A percentile compares a stretch with the other conserved stretches of the same genome.
Conservation (phyloP, 1,284 basidiomycete species). For the Malassezia equina region DNA sequence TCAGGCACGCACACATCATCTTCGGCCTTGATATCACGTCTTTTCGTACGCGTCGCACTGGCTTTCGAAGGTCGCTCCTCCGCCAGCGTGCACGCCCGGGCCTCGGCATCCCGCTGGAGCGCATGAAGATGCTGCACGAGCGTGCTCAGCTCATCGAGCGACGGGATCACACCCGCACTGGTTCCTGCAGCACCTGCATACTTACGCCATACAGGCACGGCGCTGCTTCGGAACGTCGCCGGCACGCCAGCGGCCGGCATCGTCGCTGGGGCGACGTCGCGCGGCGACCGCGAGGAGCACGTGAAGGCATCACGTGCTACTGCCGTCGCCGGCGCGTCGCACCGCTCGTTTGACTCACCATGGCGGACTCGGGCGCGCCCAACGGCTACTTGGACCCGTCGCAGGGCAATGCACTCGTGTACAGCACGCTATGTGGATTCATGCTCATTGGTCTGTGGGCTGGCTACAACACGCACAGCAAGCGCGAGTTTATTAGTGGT, state of each 20-base stretch:
- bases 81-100: background rate
- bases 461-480: conserved; percentile 39
- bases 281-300: background rate
- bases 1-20: background rate
- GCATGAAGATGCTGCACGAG: conserved; percentile 3
- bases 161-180: background rate
- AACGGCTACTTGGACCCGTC: conserved; percentile 23
- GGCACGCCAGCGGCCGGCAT: conserved; percentile 8
- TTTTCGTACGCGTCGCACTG: background rate
- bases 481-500: conserved; percentile 40
- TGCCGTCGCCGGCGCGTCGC: background rate
- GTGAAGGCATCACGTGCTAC: background rate
- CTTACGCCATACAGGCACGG: conserved; percentile 4
- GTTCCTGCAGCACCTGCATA: background rate
- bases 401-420: conserved; percentile 43
- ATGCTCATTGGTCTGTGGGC: conserved; percentile 45
- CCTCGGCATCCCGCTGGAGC: conserved; percentile 3
- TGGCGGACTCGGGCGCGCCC: background rate
- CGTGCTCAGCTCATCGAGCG: conserved; percentile 5
- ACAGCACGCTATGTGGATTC: conserved; percentile 43
- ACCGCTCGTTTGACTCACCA: background rate
- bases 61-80: conserved; percentile 1
- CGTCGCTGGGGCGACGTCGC: background rate
- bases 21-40: background rate
- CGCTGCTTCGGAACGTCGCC: conserved; percentile 5